A percentile compares a stretch with the other conserved stretches of the same genome.
Conservation (phyloP, 306 rosid genomes). For the Clitoria ternatea region DNA sequence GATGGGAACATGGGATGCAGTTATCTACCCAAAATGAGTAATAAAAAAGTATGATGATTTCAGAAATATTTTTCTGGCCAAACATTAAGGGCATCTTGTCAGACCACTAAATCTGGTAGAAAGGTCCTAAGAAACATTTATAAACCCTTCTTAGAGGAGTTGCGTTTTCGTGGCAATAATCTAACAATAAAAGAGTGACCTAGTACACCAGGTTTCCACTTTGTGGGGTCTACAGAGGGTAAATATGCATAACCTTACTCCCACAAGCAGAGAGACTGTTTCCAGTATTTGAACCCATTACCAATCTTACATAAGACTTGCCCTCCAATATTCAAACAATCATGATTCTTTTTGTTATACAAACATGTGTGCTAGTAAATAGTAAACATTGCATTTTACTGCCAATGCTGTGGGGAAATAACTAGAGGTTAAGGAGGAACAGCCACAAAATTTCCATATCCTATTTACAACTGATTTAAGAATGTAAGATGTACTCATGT, state of each 20-base stretch:
- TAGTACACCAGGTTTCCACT: neutral
- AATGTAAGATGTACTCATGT: neutral
- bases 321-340: constrained; percentile 7
- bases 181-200: neutral
- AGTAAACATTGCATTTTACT: constrained; percentile 6
- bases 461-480: neutral
- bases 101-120: neutral
- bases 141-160: neutral
- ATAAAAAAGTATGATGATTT: neutral
- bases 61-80: neutral
- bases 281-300: neutral
- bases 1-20: neutral
- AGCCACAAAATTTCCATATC: neutral
- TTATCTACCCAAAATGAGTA: neutral
- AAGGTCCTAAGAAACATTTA: neutral
- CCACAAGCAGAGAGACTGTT: neutral
- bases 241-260: neutral
- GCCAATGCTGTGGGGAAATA: neutral
- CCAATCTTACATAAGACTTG: neutral
- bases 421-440: neutral
- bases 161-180: neutral
- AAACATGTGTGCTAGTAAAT: neutral
- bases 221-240: neutral
- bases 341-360: neutral
- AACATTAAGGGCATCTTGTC: neutral